Evolutionary conservation across 2,329 filamentous ascomycete genomes (phyloP), one percentile per base, ranked within the genome.

Genomic region (Penicillium sp.): DNA sequence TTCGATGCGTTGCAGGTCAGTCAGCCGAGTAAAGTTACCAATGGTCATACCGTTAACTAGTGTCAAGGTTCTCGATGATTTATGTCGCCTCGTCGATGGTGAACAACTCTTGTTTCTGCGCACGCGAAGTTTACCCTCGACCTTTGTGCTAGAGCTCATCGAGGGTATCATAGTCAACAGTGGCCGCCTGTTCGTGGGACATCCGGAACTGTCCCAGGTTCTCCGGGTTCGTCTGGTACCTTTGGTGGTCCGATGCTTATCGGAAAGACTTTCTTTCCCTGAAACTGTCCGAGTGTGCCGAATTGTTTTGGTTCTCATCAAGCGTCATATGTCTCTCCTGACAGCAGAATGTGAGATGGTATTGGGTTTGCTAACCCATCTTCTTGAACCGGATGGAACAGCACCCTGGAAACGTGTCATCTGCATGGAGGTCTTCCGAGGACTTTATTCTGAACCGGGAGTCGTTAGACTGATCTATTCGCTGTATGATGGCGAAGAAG

Each of bases 131-230:
- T 73, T 96, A 7, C 80, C 86, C 0, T 80, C 87, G 52, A 83
- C 85, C 0, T 92, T 94, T 52, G 85, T 88, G 4, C 69, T 98
- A 1, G 92, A 98, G 59, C 74, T 96, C 37, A 87, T 98, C 52
- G 89, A 95, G 64, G 90, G 87, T 1, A 80, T 95, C 35, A 70
- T 98, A 42, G 82, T 84, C 15, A 93, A 89, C 52, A 87, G 95
- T 68, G 77, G 82, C n/a, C 72, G 74, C 35, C 78, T 94, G 17
- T 92, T 96, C 60, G 71, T 80, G 12, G 71, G 73, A 2, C 88
- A 95, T 56, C 74, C 79, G 0, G 89, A 95, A 56, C 84, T 94
- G 60, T 77, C 84, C 4, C 76, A 90, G 48, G 78, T 94, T 25
- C 71, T 96, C 25, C 80, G 85, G 16, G 72, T 75, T 3, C 76